Evolutionary conservation across 177 flowering plant species (phyloP).

Genomic region (Telopea speciosissima): DNA sequence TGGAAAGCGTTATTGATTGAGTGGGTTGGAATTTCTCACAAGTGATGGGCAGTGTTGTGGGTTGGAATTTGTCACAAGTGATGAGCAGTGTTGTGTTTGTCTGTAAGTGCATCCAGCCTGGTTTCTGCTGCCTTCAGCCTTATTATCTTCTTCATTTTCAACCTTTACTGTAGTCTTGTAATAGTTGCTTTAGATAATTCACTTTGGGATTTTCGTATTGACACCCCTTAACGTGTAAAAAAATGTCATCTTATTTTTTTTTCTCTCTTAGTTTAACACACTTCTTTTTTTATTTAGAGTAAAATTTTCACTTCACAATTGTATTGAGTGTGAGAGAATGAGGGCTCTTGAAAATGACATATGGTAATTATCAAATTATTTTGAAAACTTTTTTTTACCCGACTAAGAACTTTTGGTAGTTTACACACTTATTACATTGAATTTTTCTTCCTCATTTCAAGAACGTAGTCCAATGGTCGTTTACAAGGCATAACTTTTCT

Average conservation of each 20-base stretch:
- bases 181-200: neutral
- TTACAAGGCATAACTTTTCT: neutral
- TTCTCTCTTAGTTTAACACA: too few relatives aligned
- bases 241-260: too few relatives aligned
- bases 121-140: neutral
- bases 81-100: neutral
- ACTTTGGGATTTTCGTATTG: neutral
- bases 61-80: neutral
- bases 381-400: too few relatives aligned
- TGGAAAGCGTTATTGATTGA: neutral
- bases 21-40: neutral
- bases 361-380: too few relatives aligned
- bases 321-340: too few relatives aligned
- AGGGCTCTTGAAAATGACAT: too few relatives aligned
- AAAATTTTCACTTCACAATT: too few relatives aligned
- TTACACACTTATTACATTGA: too few relatives aligned
- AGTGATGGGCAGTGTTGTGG: neutral
- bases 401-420: too few relatives aligned
- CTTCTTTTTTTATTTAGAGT: too few relatives aligned
- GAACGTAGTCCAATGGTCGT: neutral
- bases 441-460: neutral
- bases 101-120: neutral
- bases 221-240: too few relatives aligned
- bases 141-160: neutral
- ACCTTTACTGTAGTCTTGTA: neutral